Evolutionary conservation across 176 grass and related monocot species (phyloP), one percentile per base, ranked within the genome.

Genomic region (Cenchrus americanus): DNA sequence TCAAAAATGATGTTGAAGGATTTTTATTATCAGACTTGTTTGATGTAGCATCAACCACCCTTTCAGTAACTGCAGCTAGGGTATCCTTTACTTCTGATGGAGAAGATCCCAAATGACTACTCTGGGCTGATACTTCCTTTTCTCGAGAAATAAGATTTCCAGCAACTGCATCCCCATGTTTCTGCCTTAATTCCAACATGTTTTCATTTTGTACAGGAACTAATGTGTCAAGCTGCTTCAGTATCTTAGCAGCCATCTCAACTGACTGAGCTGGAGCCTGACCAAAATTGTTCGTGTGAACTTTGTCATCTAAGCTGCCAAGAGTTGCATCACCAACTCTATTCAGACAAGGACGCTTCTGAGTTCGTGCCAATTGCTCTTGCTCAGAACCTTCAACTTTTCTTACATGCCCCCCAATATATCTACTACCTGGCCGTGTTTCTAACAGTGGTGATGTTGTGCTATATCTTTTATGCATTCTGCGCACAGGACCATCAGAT

Each of bases 161-260:
- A 83, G 40, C 34, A 37, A 37, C 34, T 13, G 21, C 66, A 70
- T 87, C 43, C 3, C 19, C 59, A 46, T 58, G 19, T 46, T 74
- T 85, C 47, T 65, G 72, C 51, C 62, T 75, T 52, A 24, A 9
- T 81, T 87, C 89, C 68, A 54, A 53, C 69, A 71, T 69, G 26
- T 52, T 66, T 71, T 79, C 89, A 68, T 85, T 94, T 55, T 80
- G 86, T 0, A 44, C 75, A 75, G 92, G 76, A 21, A 75, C 61
- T 79, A 91, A 53, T 59, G 79, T 82, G 79, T 89, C 92, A 71
- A 91, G 92, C 71, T 94, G 80, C 47, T 87, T 69, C 60, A 91
- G 78, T 91, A 94, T 94, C 76, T 87, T 89, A 14, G 76, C 70
- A 67, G 89, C 86, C 84, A 87, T 94, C 62, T 91, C 62, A 85